A percentile compares a stretch with the other conserved stretches of the same genome.
Conservation (phyloP, 2,329 filamentous ascomycete genomes). For the Pseudohalonectria lignicola region DNA sequence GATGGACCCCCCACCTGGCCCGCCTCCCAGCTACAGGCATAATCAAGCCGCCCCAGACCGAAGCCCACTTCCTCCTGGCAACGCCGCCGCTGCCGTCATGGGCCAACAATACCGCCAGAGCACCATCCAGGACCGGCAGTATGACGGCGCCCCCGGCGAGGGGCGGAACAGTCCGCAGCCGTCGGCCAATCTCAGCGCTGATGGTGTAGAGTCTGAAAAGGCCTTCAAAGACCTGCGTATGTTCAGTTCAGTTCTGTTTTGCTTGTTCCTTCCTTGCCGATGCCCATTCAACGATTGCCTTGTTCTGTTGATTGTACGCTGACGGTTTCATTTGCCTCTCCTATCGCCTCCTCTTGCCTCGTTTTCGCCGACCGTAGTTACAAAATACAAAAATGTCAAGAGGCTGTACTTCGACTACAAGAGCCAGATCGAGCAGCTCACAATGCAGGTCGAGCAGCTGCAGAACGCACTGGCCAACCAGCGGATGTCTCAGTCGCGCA, state of each 20-base stretch:
- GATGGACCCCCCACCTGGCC: conserved; percentile 30
- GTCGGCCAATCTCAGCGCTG: conserved; percentile 26
- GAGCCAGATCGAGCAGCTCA: conserved; percentile 79
- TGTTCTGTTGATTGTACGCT: background rate
- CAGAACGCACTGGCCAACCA: conserved; percentile 98
- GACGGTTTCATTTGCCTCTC: conserved; percentile 1
- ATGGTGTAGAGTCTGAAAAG: conserved; percentile 24
- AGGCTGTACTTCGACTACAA: conserved; percentile 95
- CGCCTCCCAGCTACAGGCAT: conserved; percentile 41
- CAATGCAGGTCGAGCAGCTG: conserved; percentile 79
- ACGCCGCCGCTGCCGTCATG: conserved; percentile 18
- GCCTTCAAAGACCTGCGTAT: conserved; percentile 46
- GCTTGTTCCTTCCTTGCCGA: too few species aligned
- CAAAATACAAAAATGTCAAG: conserved; percentile 98
- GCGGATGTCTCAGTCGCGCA: conserved; percentile 86
- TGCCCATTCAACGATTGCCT: too few species aligned
- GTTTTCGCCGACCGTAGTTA: conserved; percentile 46
- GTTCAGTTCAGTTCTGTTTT: too few species aligned
- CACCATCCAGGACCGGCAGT: conserved; percentile 26
- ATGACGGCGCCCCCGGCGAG: conserved; percentile 33
- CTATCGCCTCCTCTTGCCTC: conserved; percentile 12
- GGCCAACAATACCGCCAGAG: conserved; percentile 28
- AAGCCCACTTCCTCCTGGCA: conserved; percentile 29
- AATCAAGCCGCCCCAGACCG: conserved; percentile 30
- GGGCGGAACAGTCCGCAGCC: conserved; percentile 48